Evolutionary conservation across 2,329 filamentous ascomycete species (phyloP).

Genomic region (Monosporascus ibericus): DNA sequence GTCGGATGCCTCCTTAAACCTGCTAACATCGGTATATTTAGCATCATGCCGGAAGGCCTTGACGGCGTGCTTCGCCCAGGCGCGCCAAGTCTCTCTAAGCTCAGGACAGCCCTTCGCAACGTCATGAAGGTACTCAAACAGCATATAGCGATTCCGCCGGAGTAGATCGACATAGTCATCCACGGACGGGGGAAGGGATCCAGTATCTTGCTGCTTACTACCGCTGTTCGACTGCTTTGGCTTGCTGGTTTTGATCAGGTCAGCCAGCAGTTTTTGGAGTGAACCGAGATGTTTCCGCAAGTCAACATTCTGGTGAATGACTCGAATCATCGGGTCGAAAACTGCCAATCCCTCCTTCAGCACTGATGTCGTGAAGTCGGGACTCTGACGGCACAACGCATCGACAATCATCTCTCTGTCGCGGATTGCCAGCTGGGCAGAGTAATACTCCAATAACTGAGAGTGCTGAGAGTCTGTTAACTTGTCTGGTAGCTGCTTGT

Average conservation of each 20-base stretch:
- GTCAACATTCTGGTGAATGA: slow-evolving; percentile 65
- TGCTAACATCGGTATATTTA: not conserved
- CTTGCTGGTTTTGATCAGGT: slow-evolving; percentile 58
- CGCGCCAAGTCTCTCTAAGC: slow-evolving; percentile 53
- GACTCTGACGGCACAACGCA: slow-evolving; percentile 60
- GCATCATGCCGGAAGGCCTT: slow-evolving; percentile 43
- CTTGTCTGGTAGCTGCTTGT: slow-evolving; percentile 36
- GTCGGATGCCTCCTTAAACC: not conserved
- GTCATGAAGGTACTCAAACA: slow-evolving; percentile 67
- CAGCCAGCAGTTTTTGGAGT: slow-evolving; percentile 61
- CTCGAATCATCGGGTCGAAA: slow-evolving; percentile 69
- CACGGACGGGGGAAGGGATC: slow-evolving; percentile 47
- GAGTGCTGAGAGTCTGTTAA: slow-evolving; percentile 56
- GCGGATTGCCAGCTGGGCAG: slow-evolving; percentile 62
- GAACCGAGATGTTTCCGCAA: slow-evolving; percentile 63
- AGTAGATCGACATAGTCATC: slow-evolving; percentile 67
- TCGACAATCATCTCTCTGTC: slow-evolving; percentile 67
- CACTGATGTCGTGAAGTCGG: slow-evolving; percentile 66
- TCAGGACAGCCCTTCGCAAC: slow-evolving; percentile 62
- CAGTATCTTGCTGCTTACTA: slow-evolving; percentile 18
- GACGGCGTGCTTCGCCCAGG: slow-evolving; percentile 54
- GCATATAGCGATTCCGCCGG: slow-evolving; percentile 53
- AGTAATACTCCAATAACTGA: slow-evolving; percentile 63
- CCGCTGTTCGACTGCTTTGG: slow-evolving; percentile 36
- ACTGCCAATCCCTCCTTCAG: slow-evolving; percentile 59